These are phyloP conservation scores for Tolypocladium tundrense DNA, from an alignment of 2,329 filamentous ascomycete genomes.

Conservation along the genomic window DNA sequence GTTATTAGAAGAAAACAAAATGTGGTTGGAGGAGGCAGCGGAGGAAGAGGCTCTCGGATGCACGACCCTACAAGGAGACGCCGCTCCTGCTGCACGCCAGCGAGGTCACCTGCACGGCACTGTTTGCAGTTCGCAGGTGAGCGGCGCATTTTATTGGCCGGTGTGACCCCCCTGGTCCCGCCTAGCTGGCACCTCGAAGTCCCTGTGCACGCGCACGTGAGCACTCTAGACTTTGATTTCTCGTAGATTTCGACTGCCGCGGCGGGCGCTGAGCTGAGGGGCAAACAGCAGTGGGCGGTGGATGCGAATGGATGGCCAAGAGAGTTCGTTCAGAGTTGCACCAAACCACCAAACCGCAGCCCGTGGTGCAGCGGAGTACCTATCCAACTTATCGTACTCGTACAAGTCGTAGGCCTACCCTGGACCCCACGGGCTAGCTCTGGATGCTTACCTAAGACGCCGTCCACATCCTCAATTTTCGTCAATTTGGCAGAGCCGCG, in stretches of 20 bases:
- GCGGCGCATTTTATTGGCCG: slow-evolving; percentile 3
- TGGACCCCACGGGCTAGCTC: too few relatives aligned
- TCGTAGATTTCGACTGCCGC: background rate
- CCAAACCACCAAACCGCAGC: too few relatives aligned
- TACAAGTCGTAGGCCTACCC: too few relatives aligned
- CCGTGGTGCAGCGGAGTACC: too few relatives aligned
- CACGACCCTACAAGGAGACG: background rate
- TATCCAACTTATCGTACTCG: too few relatives aligned
- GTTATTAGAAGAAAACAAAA: background rate
- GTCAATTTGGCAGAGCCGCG: background rate
- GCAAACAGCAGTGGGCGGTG: background rate
- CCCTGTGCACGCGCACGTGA: slow-evolving; percentile 7
- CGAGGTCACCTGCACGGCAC: slow-evolving; percentile 12
- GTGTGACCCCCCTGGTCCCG: slow-evolving; percentile 5
- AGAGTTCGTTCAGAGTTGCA: too few relatives aligned
- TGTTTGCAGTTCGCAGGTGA: slow-evolving; percentile 7
- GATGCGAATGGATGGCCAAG: too few relatives aligned
- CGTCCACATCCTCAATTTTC: slow-evolving; percentile 3
- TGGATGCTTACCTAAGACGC: background rate
- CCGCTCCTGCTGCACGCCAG: slow-evolving; percentile 5
- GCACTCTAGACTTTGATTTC: slow-evolving; percentile 1
- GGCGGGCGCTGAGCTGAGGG: background rate
- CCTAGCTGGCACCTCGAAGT: slow-evolving; percentile 5
- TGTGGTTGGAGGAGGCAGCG: background rate
- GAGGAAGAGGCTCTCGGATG: slow-evolving; percentile 1